Percentiles rank a stretch among this genome's conserved stretches.
These are phyloP conservation scores for Choanephora cucurbitarum DNA, from an alignment of 371 early-diverging fungal genomes.

Conservation along the genomic window DNA sequence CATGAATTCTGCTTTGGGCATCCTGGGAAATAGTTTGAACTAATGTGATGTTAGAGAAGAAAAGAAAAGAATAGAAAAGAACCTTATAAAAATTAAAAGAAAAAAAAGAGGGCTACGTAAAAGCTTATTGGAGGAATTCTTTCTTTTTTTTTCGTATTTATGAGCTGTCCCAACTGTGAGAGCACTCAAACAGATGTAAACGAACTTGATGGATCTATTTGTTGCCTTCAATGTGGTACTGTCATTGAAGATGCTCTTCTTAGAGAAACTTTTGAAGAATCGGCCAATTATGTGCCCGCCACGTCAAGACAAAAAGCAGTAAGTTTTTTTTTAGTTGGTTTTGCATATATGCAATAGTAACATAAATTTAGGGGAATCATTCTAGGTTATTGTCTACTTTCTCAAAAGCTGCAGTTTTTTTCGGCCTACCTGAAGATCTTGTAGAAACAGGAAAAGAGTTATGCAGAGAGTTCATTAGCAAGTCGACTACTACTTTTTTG, in stretches of 20 bases:
- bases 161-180: slow-evolving; percentile 10
- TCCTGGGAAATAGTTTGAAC: slow-evolving; percentile 24
- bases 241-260: neutral
- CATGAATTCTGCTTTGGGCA: slow-evolving; percentile 79
- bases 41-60: neutral
- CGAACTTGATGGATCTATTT: neutral
- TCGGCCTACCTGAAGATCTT: neutral
- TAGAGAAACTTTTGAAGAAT: neutral
- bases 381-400: neutral
- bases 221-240: slow-evolving; percentile 5
- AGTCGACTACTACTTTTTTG: neutral
- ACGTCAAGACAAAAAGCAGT: neutral
- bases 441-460: neutral
- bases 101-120: no score
- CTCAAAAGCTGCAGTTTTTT: neutral
- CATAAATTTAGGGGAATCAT: neutral
- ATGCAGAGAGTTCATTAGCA: neutral
- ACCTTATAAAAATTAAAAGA: no score
- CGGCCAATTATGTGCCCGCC: neutral
- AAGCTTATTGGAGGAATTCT: neutral
- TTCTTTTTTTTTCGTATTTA: neutral
- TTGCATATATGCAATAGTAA: no score
- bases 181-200: neutral
- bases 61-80: slow-evolving; percentile 1
- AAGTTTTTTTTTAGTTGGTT: neutral